A percentile compares a stretch with the other conserved stretches of the same genome.
phyloP scores from a whole-genome alignment of 176 grass and related monocot species.

The Avena atlantica region DNA sequence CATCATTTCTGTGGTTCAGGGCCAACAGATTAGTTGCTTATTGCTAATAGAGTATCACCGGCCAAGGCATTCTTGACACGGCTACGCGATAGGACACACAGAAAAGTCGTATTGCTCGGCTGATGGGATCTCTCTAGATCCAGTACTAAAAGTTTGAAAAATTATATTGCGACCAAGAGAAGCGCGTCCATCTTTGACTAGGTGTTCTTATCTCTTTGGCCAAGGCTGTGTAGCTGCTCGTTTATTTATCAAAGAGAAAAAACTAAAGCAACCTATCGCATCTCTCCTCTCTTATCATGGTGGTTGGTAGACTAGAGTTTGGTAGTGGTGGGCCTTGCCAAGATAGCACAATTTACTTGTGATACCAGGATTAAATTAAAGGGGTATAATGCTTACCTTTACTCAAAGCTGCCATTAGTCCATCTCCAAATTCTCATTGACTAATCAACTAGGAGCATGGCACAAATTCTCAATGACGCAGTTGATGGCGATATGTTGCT shows the following conservation, averaged over 20 bases:
- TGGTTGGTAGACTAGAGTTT: slow-evolving; percentile 34
- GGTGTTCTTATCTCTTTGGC: slow-evolving; percentile 11
- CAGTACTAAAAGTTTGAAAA: slow-evolving; percentile 29
- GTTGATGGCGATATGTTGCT: background rate
- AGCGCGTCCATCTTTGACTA: slow-evolving; percentile 43
- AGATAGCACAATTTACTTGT: slow-evolving; percentile 1
- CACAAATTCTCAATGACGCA: background rate
- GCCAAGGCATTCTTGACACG: background rate
- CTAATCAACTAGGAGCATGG: background rate
- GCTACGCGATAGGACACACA: background rate
- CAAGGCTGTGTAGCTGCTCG: background rate
- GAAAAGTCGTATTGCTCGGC: background rate
- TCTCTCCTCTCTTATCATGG: slow-evolving; percentile 52
- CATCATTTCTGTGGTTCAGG: background rate
- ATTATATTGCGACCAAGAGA: background rate
- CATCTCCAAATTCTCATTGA: background rate
- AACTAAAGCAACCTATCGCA: slow-evolving; percentile 52
- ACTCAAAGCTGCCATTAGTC: background rate
- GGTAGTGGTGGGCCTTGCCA: slow-evolving; percentile 11
- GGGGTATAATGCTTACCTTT: background rate
- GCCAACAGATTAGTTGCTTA: background rate
- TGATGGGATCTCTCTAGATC: background rate
- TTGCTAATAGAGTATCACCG: background rate
- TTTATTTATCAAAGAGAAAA: slow-evolving; percentile 53
- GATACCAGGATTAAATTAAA: slow-evolving; percentile 11